These are phyloP conservation scores for Fusarium miscanthi DNA, from an alignment of 2,329 filamentous ascomycete species.

Conservation along the genomic window DNA sequence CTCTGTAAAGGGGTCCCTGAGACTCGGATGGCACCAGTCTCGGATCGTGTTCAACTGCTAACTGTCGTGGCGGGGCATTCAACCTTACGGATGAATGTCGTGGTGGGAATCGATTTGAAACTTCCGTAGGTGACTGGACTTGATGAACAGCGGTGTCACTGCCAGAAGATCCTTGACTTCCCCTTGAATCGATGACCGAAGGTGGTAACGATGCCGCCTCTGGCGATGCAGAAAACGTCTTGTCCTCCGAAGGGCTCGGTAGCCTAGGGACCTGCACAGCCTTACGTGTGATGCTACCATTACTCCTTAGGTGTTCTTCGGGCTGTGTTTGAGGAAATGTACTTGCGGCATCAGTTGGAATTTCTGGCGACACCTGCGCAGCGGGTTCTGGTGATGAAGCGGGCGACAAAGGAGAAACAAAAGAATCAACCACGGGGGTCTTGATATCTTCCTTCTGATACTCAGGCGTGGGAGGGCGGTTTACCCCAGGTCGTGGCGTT, in stretches of 20 bases:
- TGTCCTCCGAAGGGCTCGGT: conserved; percentile 39
- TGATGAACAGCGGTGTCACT: conserved; percentile 36
- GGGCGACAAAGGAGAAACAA: conserved; percentile 58
- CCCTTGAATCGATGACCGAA: conserved; percentile 15
- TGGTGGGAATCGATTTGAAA: conserved; percentile 44
- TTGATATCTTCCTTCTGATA: conserved; percentile 58
- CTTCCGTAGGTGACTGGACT: conserved; percentile 35
- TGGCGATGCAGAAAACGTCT: conserved; percentile 41
- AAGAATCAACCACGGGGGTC: conserved; percentile 50
- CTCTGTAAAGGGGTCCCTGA: conserved; percentile 51
- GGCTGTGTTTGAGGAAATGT: conserved; percentile 14
- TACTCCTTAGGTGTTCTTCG: conserved; percentile 26
- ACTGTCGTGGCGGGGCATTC: conserved; percentile 39
- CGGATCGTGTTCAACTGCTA: conserved; percentile 44
- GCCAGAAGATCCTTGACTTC: conserved; percentile 31
- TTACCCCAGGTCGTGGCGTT: conserved; percentile 38
- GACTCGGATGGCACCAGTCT: conserved; percentile 50
- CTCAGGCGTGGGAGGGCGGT: conserved; percentile 61
- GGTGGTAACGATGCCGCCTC: conserved; percentile 40
- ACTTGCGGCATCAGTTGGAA: conserved; percentile 42
- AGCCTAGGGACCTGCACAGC: conserved; percentile 37
- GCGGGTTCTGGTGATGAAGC: conserved; percentile 57
- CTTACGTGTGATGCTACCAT: conserved; percentile 41
- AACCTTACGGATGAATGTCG: conserved; percentile 49
- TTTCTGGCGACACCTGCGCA: conserved; percentile 51